Evolutionary conservation across 805 yeast genomes (phyloP), one percentile per base, ranked within the genome.

Genomic region (Ogataea degrootiae): DNA sequence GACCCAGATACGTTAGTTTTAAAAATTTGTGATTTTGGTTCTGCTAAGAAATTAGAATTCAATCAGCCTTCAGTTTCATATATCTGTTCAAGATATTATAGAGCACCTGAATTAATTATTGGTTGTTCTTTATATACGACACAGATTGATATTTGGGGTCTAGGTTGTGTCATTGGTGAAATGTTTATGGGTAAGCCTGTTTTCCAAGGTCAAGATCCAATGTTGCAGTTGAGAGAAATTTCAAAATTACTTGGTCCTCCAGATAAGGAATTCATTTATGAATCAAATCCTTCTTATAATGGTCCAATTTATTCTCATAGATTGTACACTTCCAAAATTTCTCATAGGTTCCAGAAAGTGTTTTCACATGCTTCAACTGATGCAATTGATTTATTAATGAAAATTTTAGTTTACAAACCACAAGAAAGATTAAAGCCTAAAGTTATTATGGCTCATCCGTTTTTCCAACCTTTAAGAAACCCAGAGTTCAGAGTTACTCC

Each of bases 101-200:
- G 97, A 57, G 96, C 98, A 1, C 99, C 99, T 0, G 99, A 94
- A 67, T 76, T 94, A 50, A 87, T 94, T 61, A 82, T 94, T 46
- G 99, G 99, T 2, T 85, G 90, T 57, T 80, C 91, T 49, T 77
- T 83, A 36, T 94, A 94, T 66, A 81, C 95, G 4, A 84, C 95
- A 3, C 87, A 90, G 61, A 92, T 94, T 49, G 99, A 94, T 66
- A 85, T 91, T 59, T 94, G 99, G 99, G 96, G 97, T 16, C 73
- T 92, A 50, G 99, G 98, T 1, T 92, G 99, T 71, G 96, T 94
- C 34, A 71, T 94, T 50, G 97, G 97, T 14, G 99, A 94, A 68
- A 83, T 94, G 87, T 75, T 85, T 47, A 76, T 90, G 52, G 97
- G 97, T 15, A 83, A 81, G 62, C 96, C 98, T 1, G 81, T 94